phyloP scores from a whole-genome alignment of 1,284 basidiomycete species.

The Rhizoctonia solani region DNA sequence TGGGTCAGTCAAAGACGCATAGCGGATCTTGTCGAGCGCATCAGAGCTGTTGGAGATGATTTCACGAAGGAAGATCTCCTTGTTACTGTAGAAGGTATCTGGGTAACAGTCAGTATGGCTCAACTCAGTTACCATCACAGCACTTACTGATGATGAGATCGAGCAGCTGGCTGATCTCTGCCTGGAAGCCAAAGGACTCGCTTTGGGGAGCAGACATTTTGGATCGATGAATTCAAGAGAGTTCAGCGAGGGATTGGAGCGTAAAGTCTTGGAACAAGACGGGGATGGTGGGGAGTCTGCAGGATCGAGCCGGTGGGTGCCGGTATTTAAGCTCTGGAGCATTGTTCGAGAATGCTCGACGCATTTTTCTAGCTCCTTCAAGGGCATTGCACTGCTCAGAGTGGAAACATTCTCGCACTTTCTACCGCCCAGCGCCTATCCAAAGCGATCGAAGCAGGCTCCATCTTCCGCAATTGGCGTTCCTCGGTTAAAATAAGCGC shows the following conservation, averaged over 20 bases:
- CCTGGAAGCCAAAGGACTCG: constrained; percentile 91
- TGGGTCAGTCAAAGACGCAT: constrained; percentile 89
- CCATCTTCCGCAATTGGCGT: not conserved
- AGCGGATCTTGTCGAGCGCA: constrained; percentile 97
- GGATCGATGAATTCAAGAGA: constrained; percentile 28
- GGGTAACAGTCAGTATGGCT: constrained; percentile 37
- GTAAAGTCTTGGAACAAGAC: not conserved
- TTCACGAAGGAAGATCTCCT: constrained; percentile 98
- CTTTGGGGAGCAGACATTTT: constrained; percentile 60
- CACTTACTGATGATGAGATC: constrained; percentile 81
- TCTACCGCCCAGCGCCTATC: constrained; percentile 19
- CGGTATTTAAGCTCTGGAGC: constrained; percentile 19
- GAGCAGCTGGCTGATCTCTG: constrained; percentile 94
- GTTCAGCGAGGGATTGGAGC: not conserved
- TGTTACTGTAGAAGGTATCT: constrained; percentile 99
- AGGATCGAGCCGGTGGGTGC: not conserved
- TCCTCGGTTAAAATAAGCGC: not conserved
- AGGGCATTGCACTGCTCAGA: constrained; percentile 6
- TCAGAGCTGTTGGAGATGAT: constrained; percentile 91
- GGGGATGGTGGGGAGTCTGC: not conserved
- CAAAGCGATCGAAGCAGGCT: not conserved
- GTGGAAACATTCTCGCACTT: constrained; percentile 28
- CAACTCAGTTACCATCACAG: not conserved
- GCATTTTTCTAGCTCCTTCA: constrained; percentile 28
- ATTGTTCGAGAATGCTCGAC: constrained; percentile 33